Conservation (phyloP, 352 stramenopile genomes). For the Phytopythium sindhum region DNA sequence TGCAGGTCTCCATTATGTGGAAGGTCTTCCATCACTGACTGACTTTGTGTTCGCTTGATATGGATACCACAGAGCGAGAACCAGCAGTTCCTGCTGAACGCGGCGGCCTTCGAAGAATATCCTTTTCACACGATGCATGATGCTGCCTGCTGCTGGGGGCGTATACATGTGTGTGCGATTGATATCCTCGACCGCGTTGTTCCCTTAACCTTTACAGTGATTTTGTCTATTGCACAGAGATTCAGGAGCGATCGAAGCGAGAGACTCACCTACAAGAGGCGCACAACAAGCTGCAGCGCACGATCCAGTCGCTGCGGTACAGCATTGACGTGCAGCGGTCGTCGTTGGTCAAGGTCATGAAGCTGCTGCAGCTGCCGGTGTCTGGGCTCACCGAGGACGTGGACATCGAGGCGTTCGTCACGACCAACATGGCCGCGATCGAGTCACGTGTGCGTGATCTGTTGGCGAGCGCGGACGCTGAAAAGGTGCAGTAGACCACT, state of each 20-base stretch:
- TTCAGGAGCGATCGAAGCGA: slow-evolving; percentile 67
- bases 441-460: slow-evolving; percentile 58
- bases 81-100: slow-evolving; percentile 80
- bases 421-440: slow-evolving; percentile 41
- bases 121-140: slow-evolving; percentile 33
- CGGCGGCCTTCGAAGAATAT: slow-evolving; percentile 86
- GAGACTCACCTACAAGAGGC: slow-evolving; percentile 63
- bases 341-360: slow-evolving; percentile 50
- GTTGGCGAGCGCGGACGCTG: slow-evolving; percentile 50
- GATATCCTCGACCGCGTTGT: neutral
- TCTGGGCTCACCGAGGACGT: slow-evolving; percentile 24
- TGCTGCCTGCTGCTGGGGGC: slow-evolving; percentile 6
- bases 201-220: slow-evolving; percentile 52
- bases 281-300: slow-evolving; percentile 63
- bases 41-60: neutral
- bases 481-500: slow-evolving; percentile 29
- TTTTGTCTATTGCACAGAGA: slow-evolving; percentile 56
- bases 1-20: neutral
- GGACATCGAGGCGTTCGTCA: slow-evolving; percentile 39
- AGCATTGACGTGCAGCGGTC: slow-evolving; percentile 52
- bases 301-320: slow-evolving; percentile 49
- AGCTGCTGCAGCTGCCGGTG: slow-evolving; percentile 44
- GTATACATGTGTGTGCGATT: neutral
- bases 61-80: slow-evolving; percentile 52
- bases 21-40: neutral